Base-by-base conservation (phyloP, 306 rosid genomes). In the Echinosophora koreensis region DNA sequence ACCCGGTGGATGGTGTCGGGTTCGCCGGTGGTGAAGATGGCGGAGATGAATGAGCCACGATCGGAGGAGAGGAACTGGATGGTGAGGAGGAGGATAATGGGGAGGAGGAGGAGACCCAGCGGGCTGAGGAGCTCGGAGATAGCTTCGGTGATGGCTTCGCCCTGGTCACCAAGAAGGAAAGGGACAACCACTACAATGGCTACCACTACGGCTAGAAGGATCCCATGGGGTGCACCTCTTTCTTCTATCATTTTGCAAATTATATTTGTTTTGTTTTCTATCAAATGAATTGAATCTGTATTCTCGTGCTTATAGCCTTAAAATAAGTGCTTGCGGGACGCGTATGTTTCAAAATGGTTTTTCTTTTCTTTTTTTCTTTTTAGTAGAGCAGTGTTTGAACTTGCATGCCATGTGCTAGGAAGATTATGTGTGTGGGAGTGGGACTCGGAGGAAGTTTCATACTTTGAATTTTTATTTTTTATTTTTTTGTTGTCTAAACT, bases 11-110 rank as follows among this genome's bases (percentile, higher is more conserved):
- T 90, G 83, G 92, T 37, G 52, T 91, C 94, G 0, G 97, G 99
- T 12, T 92, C 96, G 4, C 97, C 97, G 71, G 91, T 87, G 57
- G 97, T 88, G 80, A 90, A 95, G 4, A 95, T 59, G 62, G 84
- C 6, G 14, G 90, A 82, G 86, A 95, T 2, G 83, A 92, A 84
- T 0, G 99, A 92, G 46, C 96, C 97, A 1, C 93, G 89, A 15
- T 89, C 93, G 14, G 98, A 92, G 55, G 99, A 95, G 81, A 95
- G 97, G 73, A 92, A 89, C 79, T 95, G 99, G 13, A 92, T 95
- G 18, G 82, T 69, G 79, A 95, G 92, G 7, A 95, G 97, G 83
- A 95, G 99, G 8, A 89, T 4, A 14, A 95, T 82, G 35, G 97
- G 97, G 17, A 95, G 91, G 27, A 95, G 93, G 47, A 95, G 96